Conservation (phyloP, 2,329 filamentous ascomycete species). For the Torrubiellomyces zombiae region DNA sequence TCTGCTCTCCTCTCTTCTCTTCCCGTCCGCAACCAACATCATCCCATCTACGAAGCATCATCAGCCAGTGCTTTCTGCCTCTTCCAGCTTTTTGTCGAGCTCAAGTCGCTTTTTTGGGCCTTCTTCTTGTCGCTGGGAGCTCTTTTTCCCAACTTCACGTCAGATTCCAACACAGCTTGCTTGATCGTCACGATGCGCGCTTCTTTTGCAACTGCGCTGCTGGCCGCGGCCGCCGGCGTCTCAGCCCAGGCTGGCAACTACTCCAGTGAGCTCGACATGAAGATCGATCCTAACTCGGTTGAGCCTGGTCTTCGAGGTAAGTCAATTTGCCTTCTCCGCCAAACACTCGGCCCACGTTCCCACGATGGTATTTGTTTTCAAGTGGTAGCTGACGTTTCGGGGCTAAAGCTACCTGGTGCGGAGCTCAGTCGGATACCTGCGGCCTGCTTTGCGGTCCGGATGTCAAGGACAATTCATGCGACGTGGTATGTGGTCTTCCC, state of each 20-base stretch:
- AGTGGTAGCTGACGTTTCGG: conserved; percentile 3
- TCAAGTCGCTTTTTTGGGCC: no score
- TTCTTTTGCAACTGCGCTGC: conserved; percentile 22
- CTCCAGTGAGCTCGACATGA: conserved; percentile 23
- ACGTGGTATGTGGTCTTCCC: conserved; percentile 21
- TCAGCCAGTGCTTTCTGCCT: no score
- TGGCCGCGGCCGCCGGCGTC: conserved; percentile 26
- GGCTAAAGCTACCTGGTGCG: conserved; percentile 31
- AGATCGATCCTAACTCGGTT: conserved; percentile 22
- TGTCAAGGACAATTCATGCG: conserved; percentile 26
- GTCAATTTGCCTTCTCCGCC: conserved; percentile 5
- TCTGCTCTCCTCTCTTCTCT: no score
- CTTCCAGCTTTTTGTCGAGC: no score
- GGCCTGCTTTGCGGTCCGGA: conserved; percentile 25
- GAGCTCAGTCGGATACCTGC: conserved; percentile 33
- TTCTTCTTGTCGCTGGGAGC: neutral
- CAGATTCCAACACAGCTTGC: conserved; percentile 6
- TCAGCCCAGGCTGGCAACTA: conserved; percentile 27
- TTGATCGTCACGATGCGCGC: conserved; percentile 24
- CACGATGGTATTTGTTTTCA: conserved; percentile 2
- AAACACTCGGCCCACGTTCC: neutral
- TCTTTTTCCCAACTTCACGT: neutral
- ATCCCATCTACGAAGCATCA: no score
- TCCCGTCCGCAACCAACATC: no score
- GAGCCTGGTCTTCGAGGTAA: conserved; percentile 20